Evolutionary conservation across 1,139 yeast species (phyloP).

Genomic region (Hemisphaericaspora xylofermentans): DNA sequence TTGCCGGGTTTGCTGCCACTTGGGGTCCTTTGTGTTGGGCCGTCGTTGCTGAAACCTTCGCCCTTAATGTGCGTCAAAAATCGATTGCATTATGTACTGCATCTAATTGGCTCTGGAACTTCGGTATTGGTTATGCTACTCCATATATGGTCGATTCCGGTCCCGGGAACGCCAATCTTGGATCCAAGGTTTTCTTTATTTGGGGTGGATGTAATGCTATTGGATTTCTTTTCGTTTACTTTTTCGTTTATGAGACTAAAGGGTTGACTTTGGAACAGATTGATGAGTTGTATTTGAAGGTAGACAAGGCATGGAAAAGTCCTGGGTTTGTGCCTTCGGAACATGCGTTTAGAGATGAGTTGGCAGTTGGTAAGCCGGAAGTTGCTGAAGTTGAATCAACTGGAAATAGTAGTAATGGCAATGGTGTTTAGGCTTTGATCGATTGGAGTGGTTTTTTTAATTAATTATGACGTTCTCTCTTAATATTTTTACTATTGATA

Average conservation of each 20-base stretch:
- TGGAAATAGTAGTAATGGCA: no score
- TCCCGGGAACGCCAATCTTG: slow-evolving; percentile 58
- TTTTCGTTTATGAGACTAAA: slow-evolving; percentile 69
- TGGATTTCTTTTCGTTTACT: slow-evolving; percentile 56
- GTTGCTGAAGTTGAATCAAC: slow-evolving; percentile 2
- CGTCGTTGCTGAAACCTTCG: slow-evolving; percentile 63
- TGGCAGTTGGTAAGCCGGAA: slow-evolving; percentile 10
- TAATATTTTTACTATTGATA: no score
- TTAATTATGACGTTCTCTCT: neutral
- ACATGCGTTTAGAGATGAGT: slow-evolving; percentile 30
- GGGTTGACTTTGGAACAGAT: slow-evolving; percentile 74
- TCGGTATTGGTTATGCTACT: slow-evolving; percentile 64
- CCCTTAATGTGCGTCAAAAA: slow-evolving; percentile 63
- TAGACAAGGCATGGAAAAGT: slow-evolving; percentile 33
- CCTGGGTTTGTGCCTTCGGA: slow-evolving; percentile 27
- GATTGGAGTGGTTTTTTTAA: no score
- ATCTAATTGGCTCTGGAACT: slow-evolving; percentile 70
- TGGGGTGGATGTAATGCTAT: slow-evolving; percentile 50
- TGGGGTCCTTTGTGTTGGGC: slow-evolving; percentile 81
- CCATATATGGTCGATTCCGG: slow-evolving; percentile 64
- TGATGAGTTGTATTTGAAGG: slow-evolving; percentile 37
- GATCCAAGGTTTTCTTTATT: slow-evolving; percentile 65
- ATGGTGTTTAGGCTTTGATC: neutral
- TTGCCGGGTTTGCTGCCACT: slow-evolving; percentile 64
- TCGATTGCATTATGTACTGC: slow-evolving; percentile 67